These are phyloP conservation scores for Jimgerdemannia flammicorona DNA, from an alignment of 192 early-diverging fungal genomes.

Conservation along the genomic window DNA sequence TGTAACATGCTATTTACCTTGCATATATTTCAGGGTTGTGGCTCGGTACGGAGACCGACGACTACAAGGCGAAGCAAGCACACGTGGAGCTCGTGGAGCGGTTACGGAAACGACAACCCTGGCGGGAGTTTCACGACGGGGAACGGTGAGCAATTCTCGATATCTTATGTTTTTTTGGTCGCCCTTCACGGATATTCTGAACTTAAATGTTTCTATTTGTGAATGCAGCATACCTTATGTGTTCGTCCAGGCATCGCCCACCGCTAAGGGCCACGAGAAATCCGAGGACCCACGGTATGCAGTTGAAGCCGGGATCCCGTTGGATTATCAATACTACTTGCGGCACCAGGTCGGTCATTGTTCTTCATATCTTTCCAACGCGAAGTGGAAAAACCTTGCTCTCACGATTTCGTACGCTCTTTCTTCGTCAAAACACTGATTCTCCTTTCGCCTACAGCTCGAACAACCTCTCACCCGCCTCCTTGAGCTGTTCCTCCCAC, in stretches of 20 bases:
- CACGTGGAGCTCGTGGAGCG: neutral
- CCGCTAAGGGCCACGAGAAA: neutral
- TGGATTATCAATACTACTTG: conserved; percentile 1
- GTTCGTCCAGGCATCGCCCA: neutral
- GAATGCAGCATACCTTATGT: neutral
- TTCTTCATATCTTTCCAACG: too few relatives aligned
- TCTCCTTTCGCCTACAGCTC: neutral
- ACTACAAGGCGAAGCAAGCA: neutral
- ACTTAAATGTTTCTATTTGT: neutral
- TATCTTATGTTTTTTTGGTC: neutral
- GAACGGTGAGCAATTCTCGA: neutral
- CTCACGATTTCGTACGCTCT: too few relatives aligned
- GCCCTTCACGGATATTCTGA: neutral
- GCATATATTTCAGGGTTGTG: neutral
- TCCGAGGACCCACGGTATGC: neutral
- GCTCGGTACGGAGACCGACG: neutral
- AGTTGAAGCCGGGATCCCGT: neutral
- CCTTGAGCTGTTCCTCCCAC: neutral
- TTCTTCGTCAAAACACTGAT: neutral
- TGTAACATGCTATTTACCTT: neutral
- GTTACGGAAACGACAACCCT: neutral
- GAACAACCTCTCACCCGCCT: neutral
- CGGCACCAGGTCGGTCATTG: neutral
- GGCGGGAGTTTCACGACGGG: neutral
- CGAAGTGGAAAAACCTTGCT: neutral